Conservation (phyloP, 2,329 filamentous ascomycete species). For the Calonectria hawksworthii region DNA sequence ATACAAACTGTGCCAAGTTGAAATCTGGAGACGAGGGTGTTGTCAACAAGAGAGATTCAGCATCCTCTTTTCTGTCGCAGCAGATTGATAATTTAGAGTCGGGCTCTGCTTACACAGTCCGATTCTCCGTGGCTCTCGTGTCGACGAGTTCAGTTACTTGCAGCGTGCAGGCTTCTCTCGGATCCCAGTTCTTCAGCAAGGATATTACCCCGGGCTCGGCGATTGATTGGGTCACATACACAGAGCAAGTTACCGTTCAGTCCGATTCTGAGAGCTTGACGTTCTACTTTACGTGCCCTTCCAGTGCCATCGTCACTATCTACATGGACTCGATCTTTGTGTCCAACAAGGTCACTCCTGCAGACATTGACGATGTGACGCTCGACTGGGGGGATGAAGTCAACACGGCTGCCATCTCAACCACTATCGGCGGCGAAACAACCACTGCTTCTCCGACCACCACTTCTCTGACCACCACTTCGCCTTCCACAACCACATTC, state of each 20-base stretch:
- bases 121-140: conserved; percentile 35
- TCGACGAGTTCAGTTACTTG: conserved; percentile 16
- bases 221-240: conserved; percentile 17
- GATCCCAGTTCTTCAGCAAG: conserved; percentile 7
- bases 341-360: conserved; percentile 38
- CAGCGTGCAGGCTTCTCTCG: conserved; percentile 30
- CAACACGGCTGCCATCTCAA: background rate
- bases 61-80: background rate
- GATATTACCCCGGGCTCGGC: background rate
- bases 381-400: conserved; percentile 29
- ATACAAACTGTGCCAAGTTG: background rate
- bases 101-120: conserved; percentile 33
- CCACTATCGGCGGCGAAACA: background rate
- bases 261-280: background rate
- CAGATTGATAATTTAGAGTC: conserved; percentile 8
- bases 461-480: background rate
- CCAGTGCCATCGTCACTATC: conserved; percentile 15
- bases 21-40: too few species aligned
- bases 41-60: background rate
- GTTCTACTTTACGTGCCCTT: conserved; percentile 29
- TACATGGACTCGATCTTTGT: conserved; percentile 39
- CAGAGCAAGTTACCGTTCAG: background rate
- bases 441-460: background rate
- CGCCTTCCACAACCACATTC: background rate
- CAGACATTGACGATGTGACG: conserved; percentile 28